Evolutionary conservation across 768 basidiomycete genomes (phyloP).

Genomic region (Astraeus odoratus): DNA sequence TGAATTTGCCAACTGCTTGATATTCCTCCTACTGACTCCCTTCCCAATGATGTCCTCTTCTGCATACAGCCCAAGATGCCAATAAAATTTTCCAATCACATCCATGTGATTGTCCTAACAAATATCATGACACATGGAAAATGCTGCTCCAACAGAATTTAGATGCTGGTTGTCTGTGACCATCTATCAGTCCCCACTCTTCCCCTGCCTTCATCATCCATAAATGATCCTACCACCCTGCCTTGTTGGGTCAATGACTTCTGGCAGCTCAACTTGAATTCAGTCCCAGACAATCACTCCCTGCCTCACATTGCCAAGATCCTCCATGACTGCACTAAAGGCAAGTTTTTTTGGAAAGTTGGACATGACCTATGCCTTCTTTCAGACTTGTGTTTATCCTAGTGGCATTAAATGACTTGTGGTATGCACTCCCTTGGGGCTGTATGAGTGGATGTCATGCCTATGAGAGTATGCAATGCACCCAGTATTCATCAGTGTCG

Average conservation of each 20-base stretch:
- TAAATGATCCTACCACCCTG: slow-evolving; percentile 5
- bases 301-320: slow-evolving; percentile 15
- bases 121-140: slow-evolving; percentile 29
- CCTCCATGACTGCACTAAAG: slow-evolving; percentile 15
- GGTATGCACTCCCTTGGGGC: slow-evolving; percentile 32
- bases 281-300: slow-evolving; percentile 14
- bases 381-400: slow-evolving; percentile 16
- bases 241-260: slow-evolving; percentile 5
- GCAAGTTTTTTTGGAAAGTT: slow-evolving; percentile 16
- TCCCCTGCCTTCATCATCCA: slow-evolving; percentile 20
- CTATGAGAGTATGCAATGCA: slow-evolving; percentile 5
- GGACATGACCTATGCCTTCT: slow-evolving; percentile 25
- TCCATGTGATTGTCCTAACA: slow-evolving; percentile 27
- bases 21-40: not conserved
- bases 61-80: not conserved
- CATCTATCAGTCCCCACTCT: slow-evolving; percentile 21
- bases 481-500: slow-evolving; percentile 14
- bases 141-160: slow-evolving; percentile 29
- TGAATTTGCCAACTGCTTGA: not conserved
- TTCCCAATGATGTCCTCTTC: slow-evolving; percentile 1
- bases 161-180: slow-evolving; percentile 25
- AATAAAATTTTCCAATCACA: slow-evolving; percentile 12
- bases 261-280: slow-evolving; percentile 6
- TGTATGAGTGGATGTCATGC: slow-evolving; percentile 29
- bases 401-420: slow-evolving; percentile 24